Evolutionary conservation across 495 filamentous ascomycete genomes (phyloP), one percentile per base, ranked within the genome.

Genomic region (Penicillium psychrofluorescens): DNA sequence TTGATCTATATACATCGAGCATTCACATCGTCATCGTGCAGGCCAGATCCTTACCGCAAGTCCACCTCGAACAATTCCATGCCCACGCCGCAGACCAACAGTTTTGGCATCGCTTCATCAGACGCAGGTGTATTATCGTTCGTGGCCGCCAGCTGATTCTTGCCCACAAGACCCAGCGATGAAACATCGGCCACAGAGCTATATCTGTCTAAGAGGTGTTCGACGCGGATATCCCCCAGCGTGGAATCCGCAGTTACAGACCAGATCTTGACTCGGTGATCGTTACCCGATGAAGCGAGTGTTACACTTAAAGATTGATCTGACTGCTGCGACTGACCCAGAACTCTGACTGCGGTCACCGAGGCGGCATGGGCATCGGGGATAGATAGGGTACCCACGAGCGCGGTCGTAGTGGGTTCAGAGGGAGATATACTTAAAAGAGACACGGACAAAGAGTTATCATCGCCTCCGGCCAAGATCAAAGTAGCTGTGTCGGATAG

Each of bases 221-320:
- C 28, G 35, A 79, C 46, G 36, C 54, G 54, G 6, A 85, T 22
- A 22, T 64, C 6, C 46, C 58, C 3, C 73, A 56, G 27, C 63
- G 29, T 44, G 6, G 66, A 47, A 40, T 76, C 64, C 28, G 77
- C 50, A 0, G 41, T 43, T 13, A 83, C 49, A 1, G 50, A 56
- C 90, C 91, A 96, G 2, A 84, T 49, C 55, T 85, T 88, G 43
- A 95, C 56, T 14, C 81, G 74, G 66, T 95, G 90, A 55, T 96
- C 92, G 44, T 86, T 89, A 22, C 88, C 81, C 0, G 80, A 76
- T 1, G 79, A 83, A 6, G 78, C 76, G 2, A 88, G 45, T n/a
- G 36, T 51, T n/a, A 64, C 28, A 0, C 38, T 38, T 9, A 40
- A 30, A 34, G 12, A 4, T 16, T 33, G 29, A 35, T 5, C 42